phyloP scores from a whole-genome alignment of 139 green algal species.

The Coccomyxa sp. region DNA sequence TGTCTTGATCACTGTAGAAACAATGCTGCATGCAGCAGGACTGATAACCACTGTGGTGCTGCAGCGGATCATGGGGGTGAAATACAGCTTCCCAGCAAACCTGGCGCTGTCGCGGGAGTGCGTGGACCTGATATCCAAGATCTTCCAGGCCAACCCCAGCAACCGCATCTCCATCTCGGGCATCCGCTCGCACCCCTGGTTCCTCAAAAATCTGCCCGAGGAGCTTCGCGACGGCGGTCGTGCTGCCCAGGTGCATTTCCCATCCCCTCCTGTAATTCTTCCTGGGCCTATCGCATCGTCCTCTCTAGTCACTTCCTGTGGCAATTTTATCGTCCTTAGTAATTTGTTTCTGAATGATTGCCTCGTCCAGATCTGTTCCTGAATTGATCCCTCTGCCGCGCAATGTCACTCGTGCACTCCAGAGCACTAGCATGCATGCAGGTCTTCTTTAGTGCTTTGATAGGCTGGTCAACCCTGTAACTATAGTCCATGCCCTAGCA shows the following conservation, averaged over 20 bases:
- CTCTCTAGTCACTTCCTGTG: constrained; percentile 65
- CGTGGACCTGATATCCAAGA: constrained; percentile 77
- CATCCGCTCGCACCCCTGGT: constrained; percentile 92
- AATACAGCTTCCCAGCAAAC: constrained; percentile 75
- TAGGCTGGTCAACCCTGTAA: no score
- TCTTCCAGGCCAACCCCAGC: constrained; percentile 77
- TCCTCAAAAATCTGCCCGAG: constrained; percentile 81
- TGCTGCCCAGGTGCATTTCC: not conserved
- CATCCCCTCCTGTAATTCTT: not conserved
- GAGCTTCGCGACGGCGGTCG: constrained; percentile 65
- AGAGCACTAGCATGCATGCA: no score
- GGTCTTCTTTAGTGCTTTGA: no score
- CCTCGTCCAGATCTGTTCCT: not conserved
- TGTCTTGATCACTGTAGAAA: no score
- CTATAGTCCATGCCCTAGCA: no score
- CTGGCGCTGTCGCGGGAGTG: constrained; percentile 76
- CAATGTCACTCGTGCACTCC: no score
- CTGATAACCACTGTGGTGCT: not conserved
- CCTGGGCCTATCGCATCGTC: no score
- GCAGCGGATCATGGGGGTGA: constrained; percentile 88
- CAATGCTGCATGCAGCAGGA: no score
- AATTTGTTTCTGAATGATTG: constrained; percentile 62
- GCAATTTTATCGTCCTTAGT: constrained; percentile 79
- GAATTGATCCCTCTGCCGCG: not conserved
- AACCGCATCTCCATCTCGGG: constrained; percentile 77